Percentiles rank a stretch among this genome's conserved stretches.
phyloP scores from a whole-genome alignment of 352 stramenopile species.

The Globisporangium mamillatum region DNA sequence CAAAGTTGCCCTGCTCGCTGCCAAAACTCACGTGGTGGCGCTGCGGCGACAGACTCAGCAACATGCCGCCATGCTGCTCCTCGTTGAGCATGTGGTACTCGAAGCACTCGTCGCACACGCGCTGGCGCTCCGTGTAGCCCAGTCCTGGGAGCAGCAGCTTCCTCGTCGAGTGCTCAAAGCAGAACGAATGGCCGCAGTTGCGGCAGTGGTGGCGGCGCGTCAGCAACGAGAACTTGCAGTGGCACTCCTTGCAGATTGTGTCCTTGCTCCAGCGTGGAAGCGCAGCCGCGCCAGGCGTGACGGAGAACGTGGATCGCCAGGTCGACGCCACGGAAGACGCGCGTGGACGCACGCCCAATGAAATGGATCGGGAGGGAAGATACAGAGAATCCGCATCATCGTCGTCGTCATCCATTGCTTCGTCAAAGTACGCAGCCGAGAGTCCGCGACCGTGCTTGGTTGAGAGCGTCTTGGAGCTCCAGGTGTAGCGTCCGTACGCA shows the following conservation, averaged over 20 bases:
- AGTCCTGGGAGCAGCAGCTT: conserved; percentile 62
- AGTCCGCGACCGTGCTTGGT: conserved; percentile 11
- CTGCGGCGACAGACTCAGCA: conserved; percentile 26
- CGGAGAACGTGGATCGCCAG: conserved; percentile 17
- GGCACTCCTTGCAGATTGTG: conserved; percentile 59
- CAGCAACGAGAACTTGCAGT: conserved; percentile 69
- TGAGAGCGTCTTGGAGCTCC: conserved; percentile 10
- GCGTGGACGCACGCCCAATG: conserved; percentile 20
- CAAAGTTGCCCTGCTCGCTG: conserved; percentile 8
- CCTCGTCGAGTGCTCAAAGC: conserved; percentile 79
- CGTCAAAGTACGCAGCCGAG: conserved; percentile 16
- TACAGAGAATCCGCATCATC: conserved; percentile 12
- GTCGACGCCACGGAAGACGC: conserved; percentile 32
- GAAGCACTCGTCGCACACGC: conserved; percentile 86
- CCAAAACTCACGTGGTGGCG: conserved; percentile 15
- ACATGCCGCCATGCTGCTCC: conserved; percentile 11
- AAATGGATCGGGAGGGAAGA: conserved; percentile 12
- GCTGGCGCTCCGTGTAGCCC: conserved; percentile 71
- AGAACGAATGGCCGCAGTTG: conserved; percentile 82
- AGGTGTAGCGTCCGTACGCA: conserved; percentile 11
- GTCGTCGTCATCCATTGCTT: conserved; percentile 5
- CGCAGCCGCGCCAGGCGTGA: conserved; percentile 20
- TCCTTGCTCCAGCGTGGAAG: conserved; percentile 70
- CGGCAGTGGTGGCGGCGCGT: conserved; percentile 81
- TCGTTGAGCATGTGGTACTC: conserved; percentile 46